phyloP scores from a whole-genome alignment of 2,329 filamentous ascomycete genomes.

The Fonsecaea nubica region DNA sequence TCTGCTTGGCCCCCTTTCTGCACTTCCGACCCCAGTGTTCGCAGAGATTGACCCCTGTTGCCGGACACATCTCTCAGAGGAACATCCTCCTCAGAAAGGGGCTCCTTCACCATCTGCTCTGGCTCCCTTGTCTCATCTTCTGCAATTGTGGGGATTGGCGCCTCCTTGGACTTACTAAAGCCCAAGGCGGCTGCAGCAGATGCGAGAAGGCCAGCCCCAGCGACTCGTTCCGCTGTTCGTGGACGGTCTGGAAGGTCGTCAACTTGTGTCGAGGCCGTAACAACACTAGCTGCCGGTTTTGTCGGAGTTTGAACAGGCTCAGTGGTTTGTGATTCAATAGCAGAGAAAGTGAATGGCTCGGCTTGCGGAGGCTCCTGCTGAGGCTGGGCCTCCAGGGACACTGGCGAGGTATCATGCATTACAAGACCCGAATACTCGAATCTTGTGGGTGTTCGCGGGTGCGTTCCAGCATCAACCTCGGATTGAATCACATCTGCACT shows the following conservation, averaged over 20 bases:
- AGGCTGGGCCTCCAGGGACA: conserved; percentile 29
- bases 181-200: conserved; percentile 37
- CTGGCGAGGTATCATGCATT: conserved; percentile 36
- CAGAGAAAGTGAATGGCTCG: conserved; percentile 43
- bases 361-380: conserved; percentile 20
- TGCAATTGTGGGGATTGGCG: conserved; percentile 60
- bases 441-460: conserved; percentile 30
- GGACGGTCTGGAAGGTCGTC: conserved; percentile 42
- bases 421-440: conserved; percentile 44
- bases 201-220: conserved; percentile 36
- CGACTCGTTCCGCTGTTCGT: conserved; percentile 46
- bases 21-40: conserved; percentile 17
- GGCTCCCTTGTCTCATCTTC: conserved; percentile 70
- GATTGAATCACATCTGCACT: conserved; percentile 50
- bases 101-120: conserved; percentile 50
- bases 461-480: conserved; percentile 3
- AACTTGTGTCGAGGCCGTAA: conserved; percentile 41
- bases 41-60: conserved; percentile 54
- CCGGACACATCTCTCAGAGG: conserved; percentile 69
- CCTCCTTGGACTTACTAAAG: conserved; percentile 37
- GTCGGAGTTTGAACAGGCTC: conserved; percentile 41
- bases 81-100: conserved; percentile 43
- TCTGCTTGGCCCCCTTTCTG: conserved; percentile 5
- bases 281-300: conserved; percentile 44
- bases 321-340: conserved; percentile 43